Evolutionary conservation across 257 asterid species (phyloP), one percentile per base, ranked within the genome.

Genomic region (Rauvolfia tetraphylla): DNA sequence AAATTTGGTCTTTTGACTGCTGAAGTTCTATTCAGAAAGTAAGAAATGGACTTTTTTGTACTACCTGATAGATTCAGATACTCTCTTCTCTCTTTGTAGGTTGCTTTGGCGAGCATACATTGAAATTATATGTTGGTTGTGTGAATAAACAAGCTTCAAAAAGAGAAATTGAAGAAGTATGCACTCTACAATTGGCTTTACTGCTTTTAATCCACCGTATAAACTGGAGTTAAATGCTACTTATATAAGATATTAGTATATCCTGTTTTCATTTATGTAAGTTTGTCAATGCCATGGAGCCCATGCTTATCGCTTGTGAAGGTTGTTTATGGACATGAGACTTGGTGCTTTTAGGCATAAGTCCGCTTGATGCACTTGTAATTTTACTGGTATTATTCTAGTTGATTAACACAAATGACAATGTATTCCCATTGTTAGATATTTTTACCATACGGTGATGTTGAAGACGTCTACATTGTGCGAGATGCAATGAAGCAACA

Each of bases 61-160:
- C 11, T 27, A 70, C 59, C 4, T 44, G 25, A 44, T 0, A 1
- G 14, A 6, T 25, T 44, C n/a, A 5, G 25, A 44, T 68, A 41
- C 23, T 68, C 5, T 7, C n/a, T 39, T 80, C 78, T 83, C 72
- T 73, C 46, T 80, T 74, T 83, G 57, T 68, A 95, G 98, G 95
- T 76, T 78, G 65, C 82, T 70, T 63, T 79, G 87, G 82, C 63
- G 78, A 77, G 33, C 89, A 85, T 59, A 67, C 75, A 44, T 84
- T 84, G 87, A 95, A 92, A 88, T 79, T 95, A 83, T 95, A 92
- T 75, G 97, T 95, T 79, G 89, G 92, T 84, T 79, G 90, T 82
- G 62, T 95, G 88, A 89, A 83, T 81, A 95, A 77, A 87, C 96
- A 90, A 79, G 90, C 95, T 78, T 33, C 81, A 56, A 86, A 61